phyloP scores from a whole-genome alignment of 495 filamentous ascomycete genomes.

The Tuber umbilicatum region DNA sequence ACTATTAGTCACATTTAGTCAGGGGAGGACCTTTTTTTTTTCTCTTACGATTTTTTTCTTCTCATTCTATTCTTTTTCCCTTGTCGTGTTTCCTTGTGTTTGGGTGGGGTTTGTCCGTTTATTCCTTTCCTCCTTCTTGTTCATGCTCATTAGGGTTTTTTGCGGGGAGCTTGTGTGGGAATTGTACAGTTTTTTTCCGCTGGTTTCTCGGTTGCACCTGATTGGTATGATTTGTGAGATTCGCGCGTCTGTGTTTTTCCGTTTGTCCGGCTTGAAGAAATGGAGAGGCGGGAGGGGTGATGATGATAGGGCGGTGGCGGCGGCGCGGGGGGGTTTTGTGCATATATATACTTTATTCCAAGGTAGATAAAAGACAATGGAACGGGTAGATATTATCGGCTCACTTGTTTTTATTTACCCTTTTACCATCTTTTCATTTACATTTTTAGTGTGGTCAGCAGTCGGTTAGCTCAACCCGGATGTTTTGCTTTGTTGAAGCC shows the following conservation, averaged over 20 bases:
- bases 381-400: constrained; percentile 1
- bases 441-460: background rate
- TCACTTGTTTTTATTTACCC: background rate
- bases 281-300: background rate
- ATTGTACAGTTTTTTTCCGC: background rate
- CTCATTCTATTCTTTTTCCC: background rate
- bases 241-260: background rate
- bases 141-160: constrained; percentile 1
- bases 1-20: constrained; percentile 3
- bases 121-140: background rate
- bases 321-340: background rate
- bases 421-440: background rate
- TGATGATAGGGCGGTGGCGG: no score
- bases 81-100: background rate
- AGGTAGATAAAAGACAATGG: constrained; percentile 2
- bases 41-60: background rate
- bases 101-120: background rate
- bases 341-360: constrained; percentile 4
- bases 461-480: background rate
- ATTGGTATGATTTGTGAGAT: background rate
- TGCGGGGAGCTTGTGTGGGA: background rate
- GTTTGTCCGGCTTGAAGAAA: background rate
- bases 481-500: background rate
- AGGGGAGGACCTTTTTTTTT: background rate
- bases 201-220: background rate